Percentiles rank a stretch among this genome's conserved stretches.
Evolutionary conservation across 2,329 filamentous ascomycete genomes (phyloP).

Genomic region (Talaromyces verruculosus): DNA sequence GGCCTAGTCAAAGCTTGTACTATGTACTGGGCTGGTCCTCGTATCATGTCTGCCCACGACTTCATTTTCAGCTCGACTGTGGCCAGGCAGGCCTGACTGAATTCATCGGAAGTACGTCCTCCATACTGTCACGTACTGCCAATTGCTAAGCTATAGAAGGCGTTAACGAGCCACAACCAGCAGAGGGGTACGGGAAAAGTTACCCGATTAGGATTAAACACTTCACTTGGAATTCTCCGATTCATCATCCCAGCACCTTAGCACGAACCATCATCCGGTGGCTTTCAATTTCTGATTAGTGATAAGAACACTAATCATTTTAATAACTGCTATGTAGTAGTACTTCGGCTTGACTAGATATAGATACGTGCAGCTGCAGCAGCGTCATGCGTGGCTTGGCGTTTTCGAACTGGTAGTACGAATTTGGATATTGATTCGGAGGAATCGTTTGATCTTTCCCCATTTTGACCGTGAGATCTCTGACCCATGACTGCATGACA

Average conservation of each 20-base stretch:
- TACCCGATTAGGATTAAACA: background rate
- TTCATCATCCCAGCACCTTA: background rate
- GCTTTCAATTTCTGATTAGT: background rate
- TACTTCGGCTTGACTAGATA: background rate
- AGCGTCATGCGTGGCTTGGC: background rate
- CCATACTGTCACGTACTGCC: background rate
- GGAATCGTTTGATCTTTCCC: background rate
- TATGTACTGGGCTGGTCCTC: no score
- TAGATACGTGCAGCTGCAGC: background rate
- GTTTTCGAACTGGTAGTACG: background rate
- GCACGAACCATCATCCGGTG: slow-evolving; percentile 3
- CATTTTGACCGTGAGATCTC: background rate
- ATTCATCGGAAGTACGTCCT: no score
- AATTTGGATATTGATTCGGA: background rate
- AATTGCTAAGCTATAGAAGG: background rate
- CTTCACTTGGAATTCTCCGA: background rate
- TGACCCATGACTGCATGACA: background rate
- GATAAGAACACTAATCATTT: background rate
- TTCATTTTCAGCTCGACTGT: background rate
- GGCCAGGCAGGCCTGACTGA: background rate
- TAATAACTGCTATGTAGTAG: background rate
- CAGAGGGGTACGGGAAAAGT: background rate
- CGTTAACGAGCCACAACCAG: background rate
- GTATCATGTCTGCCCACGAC: background rate
- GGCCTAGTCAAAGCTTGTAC: background rate